Conservation (phyloP, 768 basidiomycete genomes). For the Omphalotus guepiniiformis region DNA sequence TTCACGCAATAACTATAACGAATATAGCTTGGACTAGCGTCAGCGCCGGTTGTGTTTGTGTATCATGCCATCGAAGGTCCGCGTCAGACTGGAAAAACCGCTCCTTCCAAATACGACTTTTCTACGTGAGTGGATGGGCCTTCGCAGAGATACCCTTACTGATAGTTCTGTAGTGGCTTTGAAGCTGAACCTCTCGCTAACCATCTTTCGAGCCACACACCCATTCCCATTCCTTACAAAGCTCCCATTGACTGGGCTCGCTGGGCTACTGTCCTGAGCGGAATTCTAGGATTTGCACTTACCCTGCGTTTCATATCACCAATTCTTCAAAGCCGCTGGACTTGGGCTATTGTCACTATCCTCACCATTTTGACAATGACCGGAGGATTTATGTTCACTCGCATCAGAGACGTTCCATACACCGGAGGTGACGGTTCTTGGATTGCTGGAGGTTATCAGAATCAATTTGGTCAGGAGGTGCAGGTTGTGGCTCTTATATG, state of each 20-base stretch:
- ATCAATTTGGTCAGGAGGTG: slow-evolving; percentile 90
- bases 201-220: slow-evolving; percentile 70
- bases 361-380: slow-evolving; percentile 77
- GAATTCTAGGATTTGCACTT: slow-evolving; percentile 44
- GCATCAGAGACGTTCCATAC: slow-evolving; percentile 80
- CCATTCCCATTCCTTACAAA: slow-evolving; percentile 76
- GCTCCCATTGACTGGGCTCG: slow-evolving; percentile 73
- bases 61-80: slow-evolving; percentile 73
- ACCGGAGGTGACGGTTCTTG: slow-evolving; percentile 61
- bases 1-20: not conserved
- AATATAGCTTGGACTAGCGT: slow-evolving; percentile 68
- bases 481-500: slow-evolving; percentile 84
- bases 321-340: slow-evolving; percentile 68
- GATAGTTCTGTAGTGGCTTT: slow-evolving; percentile 60
- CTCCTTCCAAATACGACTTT: slow-evolving; percentile 74
- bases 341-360: slow-evolving; percentile 64
- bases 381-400: slow-evolving; percentile 94
- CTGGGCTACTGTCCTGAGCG: slow-evolving; percentile 41
- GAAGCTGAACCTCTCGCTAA: slow-evolving; percentile 72
- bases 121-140: slow-evolving; percentile 45
- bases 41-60: slow-evolving; percentile 81
- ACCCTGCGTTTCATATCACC: slow-evolving; percentile 59
- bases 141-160: not conserved
- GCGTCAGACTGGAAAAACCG: slow-evolving; percentile 50
- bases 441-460: slow-evolving; percentile 87